Evolutionary conservation across 1,139 yeast species (phyloP).

Genomic region (Candida dubliniensis): DNA sequence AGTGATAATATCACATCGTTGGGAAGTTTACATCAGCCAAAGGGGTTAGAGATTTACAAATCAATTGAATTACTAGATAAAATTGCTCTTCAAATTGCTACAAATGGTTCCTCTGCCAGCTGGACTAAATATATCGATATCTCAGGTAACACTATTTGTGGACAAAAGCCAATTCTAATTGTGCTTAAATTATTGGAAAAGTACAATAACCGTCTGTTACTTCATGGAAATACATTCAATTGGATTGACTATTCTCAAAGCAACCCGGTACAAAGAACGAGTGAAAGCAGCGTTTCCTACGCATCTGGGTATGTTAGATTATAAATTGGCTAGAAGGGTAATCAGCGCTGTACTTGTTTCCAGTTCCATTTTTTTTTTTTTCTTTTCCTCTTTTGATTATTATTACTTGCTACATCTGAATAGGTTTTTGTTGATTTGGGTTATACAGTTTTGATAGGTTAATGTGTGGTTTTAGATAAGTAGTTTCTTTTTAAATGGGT

Average conservation of each 20-base stretch:
- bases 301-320: slow-evolving; percentile 69
- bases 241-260: slow-evolving; percentile 91
- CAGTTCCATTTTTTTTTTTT: background rate
- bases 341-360: background rate
- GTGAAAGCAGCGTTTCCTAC: slow-evolving; percentile 85
- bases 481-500: too few species aligned
- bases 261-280: slow-evolving; percentile 44
- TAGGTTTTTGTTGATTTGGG: too few species aligned
- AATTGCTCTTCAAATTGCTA: slow-evolving; percentile 65
- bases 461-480: too few species aligned
- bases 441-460: too few species aligned
- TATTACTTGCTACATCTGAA: background rate
- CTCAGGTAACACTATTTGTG: slow-evolving; percentile 92
- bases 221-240: slow-evolving; percentile 31
- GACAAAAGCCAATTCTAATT: slow-evolving; percentile 78
- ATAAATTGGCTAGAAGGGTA: slow-evolving; percentile 1
- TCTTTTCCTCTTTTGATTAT: background rate
- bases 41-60: slow-evolving; percentile 54
- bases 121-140: slow-evolving; percentile 67
- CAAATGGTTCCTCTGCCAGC: slow-evolving; percentile 49
- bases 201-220: slow-evolving; percentile 5
- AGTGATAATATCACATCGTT: slow-evolving; percentile 20
- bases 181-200: slow-evolving; percentile 54
- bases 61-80: slow-evolving; percentile 74
- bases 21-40: slow-evolving; percentile 12